These are phyloP conservation scores for Russula compacta DNA, from an alignment of 768 basidiomycete genomes.

Conservation along the genomic window DNA sequence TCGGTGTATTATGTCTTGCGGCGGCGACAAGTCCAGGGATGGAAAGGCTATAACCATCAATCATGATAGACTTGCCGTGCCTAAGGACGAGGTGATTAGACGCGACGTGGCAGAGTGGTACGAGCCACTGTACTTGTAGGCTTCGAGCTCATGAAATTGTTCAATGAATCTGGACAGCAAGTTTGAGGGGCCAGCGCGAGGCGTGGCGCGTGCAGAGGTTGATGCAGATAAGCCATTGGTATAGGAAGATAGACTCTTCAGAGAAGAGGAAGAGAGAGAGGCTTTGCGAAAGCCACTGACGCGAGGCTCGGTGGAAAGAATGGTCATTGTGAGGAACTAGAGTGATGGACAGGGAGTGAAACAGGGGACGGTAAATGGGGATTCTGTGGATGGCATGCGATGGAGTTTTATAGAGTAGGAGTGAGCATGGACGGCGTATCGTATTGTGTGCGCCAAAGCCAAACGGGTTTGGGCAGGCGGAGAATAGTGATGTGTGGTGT, in stretches of 20 bases:
- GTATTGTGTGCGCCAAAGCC: neutral
- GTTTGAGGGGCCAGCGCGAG: conserved; percentile 16
- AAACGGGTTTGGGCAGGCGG: neutral
- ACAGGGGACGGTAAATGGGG: neutral
- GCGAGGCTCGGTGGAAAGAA: conserved; percentile 14
- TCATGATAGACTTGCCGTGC: conserved; percentile 48
- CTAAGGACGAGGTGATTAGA: conserved; percentile 29
- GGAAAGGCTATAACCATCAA: conserved; percentile 65
- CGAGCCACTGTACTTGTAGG: conserved; percentile 43
- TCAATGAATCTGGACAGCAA: conserved; percentile 51
- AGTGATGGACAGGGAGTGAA: neutral
- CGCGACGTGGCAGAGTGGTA: neutral
- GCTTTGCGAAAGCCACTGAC: conserved; percentile 2
- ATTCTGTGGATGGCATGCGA: neutral
- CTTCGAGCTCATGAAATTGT: conserved; percentile 52
- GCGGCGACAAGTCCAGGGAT: conserved; percentile 72
- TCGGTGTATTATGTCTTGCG: conserved; percentile 50
- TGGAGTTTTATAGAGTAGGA: conserved; percentile 4
- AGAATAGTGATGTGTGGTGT: neutral
- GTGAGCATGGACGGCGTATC: neutral
- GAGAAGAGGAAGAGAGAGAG: neutral
- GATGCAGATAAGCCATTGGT: neutral
- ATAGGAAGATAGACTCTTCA: neutral
- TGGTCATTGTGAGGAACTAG: conserved; percentile 11
- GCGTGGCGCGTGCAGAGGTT: neutral